Evolutionary conservation across 225 moss, liverwort and hornwort species (phyloP), one percentile per base, ranked within the genome.

Genomic region (Climacium dendroides): DNA sequence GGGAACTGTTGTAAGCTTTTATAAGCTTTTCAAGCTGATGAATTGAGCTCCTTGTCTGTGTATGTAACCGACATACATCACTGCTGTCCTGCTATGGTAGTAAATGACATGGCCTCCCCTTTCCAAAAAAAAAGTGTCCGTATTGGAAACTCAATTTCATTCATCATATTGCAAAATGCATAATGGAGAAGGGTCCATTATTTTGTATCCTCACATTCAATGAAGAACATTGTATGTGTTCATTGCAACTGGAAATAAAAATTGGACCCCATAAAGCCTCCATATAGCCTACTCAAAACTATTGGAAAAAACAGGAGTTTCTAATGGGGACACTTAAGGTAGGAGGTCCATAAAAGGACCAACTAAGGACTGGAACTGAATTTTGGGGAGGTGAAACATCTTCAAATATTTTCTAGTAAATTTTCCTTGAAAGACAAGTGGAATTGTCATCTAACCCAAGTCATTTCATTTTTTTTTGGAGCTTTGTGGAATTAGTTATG

Each of bases 261-360:
- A 74, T 48, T 50, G 20, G 20, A 0, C 0, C 1, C 0, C 20
- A 5, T 0, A 32, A 50, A 50, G 19, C 1, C 1, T 74, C 11
- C 0, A 2, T 20, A 22, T 2, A 50, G 2, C 2, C 50, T 50
- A 20, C 0, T 34, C 3, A 74, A 28, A 72, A 50, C 0, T 50
- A 20, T 0, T 20, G 6, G 15, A 10, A 5, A 30, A 47, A 11
- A 48, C 1, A 32, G 7, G 12, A 32, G 5, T 48, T 32, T 48
- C 0, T 4, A 20, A 13, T 13, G 0, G 5, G 2, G 5, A 52
- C 13, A 50, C 19, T 74, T n/a, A n/a, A n/a, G n/a, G n/a, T n/a
- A n/a, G n/a, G n/a, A n/a, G n/a, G n/a, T n/a, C n/a, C n/a, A n/a
- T n/a, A n/a, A n/a, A n/a, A n/a, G n/a, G n/a, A n/a, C n/a, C n/a